These are phyloP conservation scores for Xylariaceae sp. DNA, from an alignment of 2,329 filamentous ascomycete species.

Conservation along the genomic window DNA sequence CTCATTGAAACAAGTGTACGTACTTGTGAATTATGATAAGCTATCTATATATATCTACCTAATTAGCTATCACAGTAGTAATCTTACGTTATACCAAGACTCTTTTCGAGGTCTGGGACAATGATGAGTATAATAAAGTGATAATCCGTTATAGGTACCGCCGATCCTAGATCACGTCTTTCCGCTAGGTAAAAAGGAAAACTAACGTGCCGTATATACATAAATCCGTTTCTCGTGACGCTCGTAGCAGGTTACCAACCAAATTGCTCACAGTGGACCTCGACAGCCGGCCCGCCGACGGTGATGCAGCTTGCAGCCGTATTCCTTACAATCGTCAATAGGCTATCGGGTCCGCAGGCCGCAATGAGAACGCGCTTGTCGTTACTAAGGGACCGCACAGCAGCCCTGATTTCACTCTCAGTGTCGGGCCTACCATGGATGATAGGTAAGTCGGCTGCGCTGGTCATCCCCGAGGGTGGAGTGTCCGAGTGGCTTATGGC, in stretches of 20 bases:
- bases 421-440: constrained; percentile 47
- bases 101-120: background rate
- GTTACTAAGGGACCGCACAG: constrained; percentile 38
- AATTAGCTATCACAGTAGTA: background rate
- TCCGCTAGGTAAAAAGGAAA: background rate
- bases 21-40: background rate
- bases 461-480: constrained; percentile 16
- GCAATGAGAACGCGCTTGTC: constrained; percentile 48
- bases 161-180: constrained; percentile 8
- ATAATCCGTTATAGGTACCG: background rate
- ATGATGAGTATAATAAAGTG: constrained; percentile 1
- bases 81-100: background rate
- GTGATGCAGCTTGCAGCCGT: constrained; percentile 48
- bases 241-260: constrained; percentile 41
- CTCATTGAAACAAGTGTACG: background rate
- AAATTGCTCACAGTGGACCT: constrained; percentile 55
- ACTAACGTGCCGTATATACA: constrained; percentile 1
- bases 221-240: background rate
- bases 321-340: constrained; percentile 49
- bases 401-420: constrained; percentile 41
- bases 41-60: background rate
- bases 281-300: constrained; percentile 49
- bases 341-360: constrained; percentile 50
- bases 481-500: constrained; percentile 6
- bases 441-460: constrained; percentile 33